Percentiles rank a stretch among this genome's conserved stretches.
Conservation (phyloP, 768 basidiomycete genomes). For the Tubosaeta sp. region DNA sequence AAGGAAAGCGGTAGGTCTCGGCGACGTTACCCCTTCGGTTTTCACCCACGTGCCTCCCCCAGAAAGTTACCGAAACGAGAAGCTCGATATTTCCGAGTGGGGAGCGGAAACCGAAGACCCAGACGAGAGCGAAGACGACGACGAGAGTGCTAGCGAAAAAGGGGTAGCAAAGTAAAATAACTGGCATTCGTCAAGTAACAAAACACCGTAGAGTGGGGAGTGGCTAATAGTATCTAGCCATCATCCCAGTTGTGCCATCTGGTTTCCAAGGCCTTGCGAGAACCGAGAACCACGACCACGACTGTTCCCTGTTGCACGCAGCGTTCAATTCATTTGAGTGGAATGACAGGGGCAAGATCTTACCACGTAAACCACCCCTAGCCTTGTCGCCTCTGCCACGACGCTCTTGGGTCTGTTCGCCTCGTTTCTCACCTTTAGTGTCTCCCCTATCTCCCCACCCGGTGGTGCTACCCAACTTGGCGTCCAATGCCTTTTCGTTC, state of each 20-base stretch:
- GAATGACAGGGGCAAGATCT: slow-evolving; percentile 12
- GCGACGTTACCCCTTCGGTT: background rate
- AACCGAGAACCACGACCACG: slow-evolving; percentile 78
- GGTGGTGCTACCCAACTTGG: slow-evolving; percentile 67
- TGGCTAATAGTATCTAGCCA: slow-evolving; percentile 7
- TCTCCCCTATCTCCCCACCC: slow-evolving; percentile 50
- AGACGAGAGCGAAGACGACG: slow-evolving; percentile 20
- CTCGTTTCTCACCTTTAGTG: slow-evolving; percentile 69
- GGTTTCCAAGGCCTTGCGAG: slow-evolving; percentile 77
- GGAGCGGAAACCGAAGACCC: slow-evolving; percentile 33
- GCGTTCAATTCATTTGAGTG: background rate
- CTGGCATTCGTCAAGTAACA: background rate
- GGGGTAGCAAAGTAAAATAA: slow-evolving; percentile 4
- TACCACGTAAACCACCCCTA: slow-evolving; percentile 58
- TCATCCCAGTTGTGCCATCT: slow-evolving; percentile 50
- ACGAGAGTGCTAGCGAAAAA: slow-evolving; percentile 8
- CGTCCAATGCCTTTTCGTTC: slow-evolving; percentile 85
- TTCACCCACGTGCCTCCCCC: background rate
- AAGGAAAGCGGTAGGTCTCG: slow-evolving; percentile 48
- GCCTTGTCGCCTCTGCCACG: slow-evolving; percentile 63
- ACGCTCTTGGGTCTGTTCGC: slow-evolving; percentile 75
- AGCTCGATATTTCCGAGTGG: slow-evolving; percentile 56
- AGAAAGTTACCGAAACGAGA: slow-evolving; percentile 57
- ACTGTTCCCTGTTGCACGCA: slow-evolving; percentile 44
- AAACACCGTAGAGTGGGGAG: slow-evolving; percentile 1